Base-by-base conservation (phyloP, 768 basidiomycete species). In the Phanerodontia chrysosporium region DNA sequence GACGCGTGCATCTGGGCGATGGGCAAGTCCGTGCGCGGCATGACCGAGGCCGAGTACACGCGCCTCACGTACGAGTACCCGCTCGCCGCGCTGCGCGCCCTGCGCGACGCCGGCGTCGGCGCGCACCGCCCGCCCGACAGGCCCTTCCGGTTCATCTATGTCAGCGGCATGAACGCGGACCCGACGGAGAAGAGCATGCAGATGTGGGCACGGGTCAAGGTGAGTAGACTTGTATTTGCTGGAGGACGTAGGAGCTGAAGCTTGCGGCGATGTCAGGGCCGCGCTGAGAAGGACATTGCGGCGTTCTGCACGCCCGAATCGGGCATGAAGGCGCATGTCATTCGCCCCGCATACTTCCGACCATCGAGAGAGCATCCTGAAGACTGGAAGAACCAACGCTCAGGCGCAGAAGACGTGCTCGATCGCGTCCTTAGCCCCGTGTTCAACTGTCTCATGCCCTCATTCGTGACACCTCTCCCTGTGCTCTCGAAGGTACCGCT, bases 401-500 rank as follows among this genome's bases (percentile, higher is more conserved):
- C 58, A 8, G 5, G 46, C 4, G 0, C 42, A 1, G 36, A 51
- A 22, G 60, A 64, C 21, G 58, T 44, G 2, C 4, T 67, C 12
- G 72, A 70, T 46, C 29, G 32, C 3, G 27, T 66, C 18, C 13
- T 61, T 21, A 29, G 48, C 0, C 69, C 72, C 0, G 21, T 67
- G 0, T 10, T 69, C 13, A 58, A 22, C n/a, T 58, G 52, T 8
- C 3, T 72, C 12, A 8, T 63, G 1, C 73, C 72, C 0, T 63
- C 63, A 0, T 13, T 49, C 3, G 63, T 65, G 35, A 61, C 64
- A 1, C 68, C 67, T 0, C 49, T 69, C 0, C 63, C 65, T 14
- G 69, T 67, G 13, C 66, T 80, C 30, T 76, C 75, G 49, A 78
- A 74, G 64, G 79, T 80, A 35, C 73, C 73, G 18, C 71, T 80